Conservation (phyloP, 306 rosid species). For the Lathyrus aphaca region DNA sequence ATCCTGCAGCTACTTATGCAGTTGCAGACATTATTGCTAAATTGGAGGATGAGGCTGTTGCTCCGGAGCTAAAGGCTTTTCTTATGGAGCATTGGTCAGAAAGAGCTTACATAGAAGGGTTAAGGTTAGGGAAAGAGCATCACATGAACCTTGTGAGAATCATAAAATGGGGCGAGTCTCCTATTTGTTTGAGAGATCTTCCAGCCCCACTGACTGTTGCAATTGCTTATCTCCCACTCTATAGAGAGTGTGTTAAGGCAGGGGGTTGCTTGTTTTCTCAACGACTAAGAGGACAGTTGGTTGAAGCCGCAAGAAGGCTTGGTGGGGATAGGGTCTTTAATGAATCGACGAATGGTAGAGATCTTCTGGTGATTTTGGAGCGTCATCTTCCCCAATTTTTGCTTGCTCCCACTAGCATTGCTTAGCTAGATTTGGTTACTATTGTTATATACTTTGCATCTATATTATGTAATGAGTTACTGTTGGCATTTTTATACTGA, state of each 20-base stretch:
- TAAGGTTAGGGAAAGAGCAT: conserved; percentile 68
- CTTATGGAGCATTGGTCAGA: conserved; percentile 82
- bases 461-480: conserved; percentile 32
- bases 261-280: conserved; percentile 78
- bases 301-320: conserved; percentile 78
- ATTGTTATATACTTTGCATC: conserved; percentile 10
- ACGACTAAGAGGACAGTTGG: conserved; percentile 78
- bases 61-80: conserved; percentile 72
- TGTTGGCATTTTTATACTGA: conserved; percentile 7
- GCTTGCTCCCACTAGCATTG: conserved; percentile 41
- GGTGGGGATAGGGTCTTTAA: conserved; percentile 62
- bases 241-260: conserved; percentile 71
- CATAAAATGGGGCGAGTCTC: conserved; percentile 74
- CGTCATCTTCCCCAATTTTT: conserved; percentile 81
- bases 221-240: conserved; percentile 81
- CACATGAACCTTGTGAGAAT: conserved; percentile 70
- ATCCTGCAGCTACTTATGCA: conserved; percentile 80
- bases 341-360: conserved; percentile 61
- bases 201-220: conserved; percentile 70
- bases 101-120: conserved; percentile 66
- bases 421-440: conserved; percentile 43
- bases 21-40: conserved; percentile 78
- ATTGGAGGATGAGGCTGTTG: conserved; percentile 70
- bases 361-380: conserved; percentile 75
- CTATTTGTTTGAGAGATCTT: conserved; percentile 79